These are phyloP conservation scores for Aspergillus aculeatus DNA, from an alignment of 2,329 filamentous ascomycete genomes.

Conservation along the genomic window DNA sequence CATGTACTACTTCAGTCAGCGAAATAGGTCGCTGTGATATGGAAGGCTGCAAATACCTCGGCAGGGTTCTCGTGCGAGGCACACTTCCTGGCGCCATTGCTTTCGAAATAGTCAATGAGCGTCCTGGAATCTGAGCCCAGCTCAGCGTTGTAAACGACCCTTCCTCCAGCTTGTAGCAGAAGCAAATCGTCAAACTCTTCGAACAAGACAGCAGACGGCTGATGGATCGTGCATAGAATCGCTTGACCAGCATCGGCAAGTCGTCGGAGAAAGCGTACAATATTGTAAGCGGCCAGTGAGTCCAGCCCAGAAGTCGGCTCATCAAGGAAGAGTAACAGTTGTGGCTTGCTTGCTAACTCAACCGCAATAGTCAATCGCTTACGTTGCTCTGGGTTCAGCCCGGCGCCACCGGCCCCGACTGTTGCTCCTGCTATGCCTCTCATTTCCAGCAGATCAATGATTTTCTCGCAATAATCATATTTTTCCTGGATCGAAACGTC, in stretches of 20 bases:
- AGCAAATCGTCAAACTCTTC: slow-evolving; percentile 84
- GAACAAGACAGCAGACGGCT: slow-evolving; percentile 81
- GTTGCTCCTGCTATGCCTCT: slow-evolving; percentile 64
- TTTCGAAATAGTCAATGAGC: slow-evolving; percentile 69
- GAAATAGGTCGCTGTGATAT: not conserved
- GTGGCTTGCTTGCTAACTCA: slow-evolving; percentile 61
- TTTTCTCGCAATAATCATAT: slow-evolving; percentile 65
- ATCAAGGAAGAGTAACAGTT: slow-evolving; percentile 61
- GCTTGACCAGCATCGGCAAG: slow-evolving; percentile 75
- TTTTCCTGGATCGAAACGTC: slow-evolving; percentile 61
- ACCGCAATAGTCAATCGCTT: slow-evolving; percentile 66
- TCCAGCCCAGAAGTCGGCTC: slow-evolving; percentile 67
- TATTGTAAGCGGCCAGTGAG: slow-evolving; percentile 66
- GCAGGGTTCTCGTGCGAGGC: slow-evolving; percentile 66
- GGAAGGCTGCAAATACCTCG: slow-evolving; percentile 43
- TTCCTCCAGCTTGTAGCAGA: slow-evolving; percentile 73
- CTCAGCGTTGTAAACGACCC: slow-evolving; percentile 82
- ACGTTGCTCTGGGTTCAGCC: slow-evolving; percentile 64
- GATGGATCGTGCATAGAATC: slow-evolving; percentile 87
- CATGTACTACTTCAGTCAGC: slow-evolving; percentile 65
- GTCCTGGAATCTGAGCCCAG: slow-evolving; percentile 72
- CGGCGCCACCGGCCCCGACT: slow-evolving; percentile 59
- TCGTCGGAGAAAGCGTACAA: slow-evolving; percentile 61
- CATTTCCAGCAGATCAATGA: slow-evolving; percentile 69
- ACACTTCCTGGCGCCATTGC: slow-evolving; percentile 62